Evolutionary conservation across 371 early-diverging fungal species (phyloP), one percentile per base, ranked within the genome.

Genomic region (Circinella umbellata): DNA sequence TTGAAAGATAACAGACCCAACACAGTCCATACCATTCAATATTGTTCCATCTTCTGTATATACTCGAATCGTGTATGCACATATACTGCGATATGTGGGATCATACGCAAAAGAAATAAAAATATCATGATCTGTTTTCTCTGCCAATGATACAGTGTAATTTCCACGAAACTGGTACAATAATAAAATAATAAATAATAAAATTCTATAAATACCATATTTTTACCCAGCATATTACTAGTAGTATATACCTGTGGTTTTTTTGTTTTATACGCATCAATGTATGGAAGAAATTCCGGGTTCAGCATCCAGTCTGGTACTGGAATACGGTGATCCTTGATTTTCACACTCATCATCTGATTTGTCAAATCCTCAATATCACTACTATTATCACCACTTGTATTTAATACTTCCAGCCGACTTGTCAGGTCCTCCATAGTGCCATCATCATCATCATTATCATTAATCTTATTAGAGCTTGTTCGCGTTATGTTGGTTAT

Each of bases 361-460:
- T 63, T 69, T 10, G 74, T 51, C 10, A 87, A 70, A 51, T 87
- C 83, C 49, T 87, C 88, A 34, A 85, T 75, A 55, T 85, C 85
- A 1, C 68, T 68, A 8, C 4, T 9, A 37, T 59, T 11, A 1
- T 34, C 27, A 20, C 27, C 2, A 76, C 70, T 20, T 76, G 75
- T 14, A 65, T 63, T 4, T 38, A 38, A 14, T 4, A 48, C 60
- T 13, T 38, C 4, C 36, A 35, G 38, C 17, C 60, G 37, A 18
- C 10, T n/a, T 10, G 57, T n/a, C 47, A 47, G 15, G 1, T 51
- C 51, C 13, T 7, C 60, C 15, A 59, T 34, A 59, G 0, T 38
- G 47, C 64, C 63, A 73, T 66, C 11, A 6, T 42, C 42, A 42
- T 42, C 42, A 42, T 42, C 9, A 42, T 11, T 3, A 6, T 9